Evolutionary conservation across 1,284 basidiomycete species (phyloP), one percentile per base, ranked within the genome.

Genomic region (Austroboletus niveus): DNA sequence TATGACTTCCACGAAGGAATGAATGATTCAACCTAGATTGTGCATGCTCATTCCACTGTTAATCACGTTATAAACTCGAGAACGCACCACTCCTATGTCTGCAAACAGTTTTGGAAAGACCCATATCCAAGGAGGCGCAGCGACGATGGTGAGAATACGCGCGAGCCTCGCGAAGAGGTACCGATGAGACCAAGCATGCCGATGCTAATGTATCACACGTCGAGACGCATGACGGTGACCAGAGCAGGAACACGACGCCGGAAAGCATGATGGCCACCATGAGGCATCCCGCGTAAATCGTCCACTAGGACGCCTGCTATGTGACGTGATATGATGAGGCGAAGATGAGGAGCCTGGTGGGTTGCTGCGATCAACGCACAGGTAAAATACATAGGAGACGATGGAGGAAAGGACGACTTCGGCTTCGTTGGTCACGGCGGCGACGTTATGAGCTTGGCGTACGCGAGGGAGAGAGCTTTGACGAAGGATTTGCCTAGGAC

Each of bases 241-340:
- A 99, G 14, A 99, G 81, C 1, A 97, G 96, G 82, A 98, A 99
- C 94, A 99, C 98, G 67, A 98, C 96, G 2, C 92, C 95, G 1
- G 91, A 94, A 42, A 99, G 85, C 79, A 99, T 94, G 64, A 98
- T 77, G 31, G 80, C 84, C 50, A 99, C 94, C 92, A 99, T 95
- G 32, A 86, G 75, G 11, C 92, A 96, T 35, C 94, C 93, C n/a
- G 94, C 81, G 64, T 96, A 94, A 12, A 92, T 94, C 59, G 87
- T 92, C 78, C 94, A 87, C 67, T 98, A 94, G 4, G 89, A 96
- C 58, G 81, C 73, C 69, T 98, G 97, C 69, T 85, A 89, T 53
- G 89, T 88, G 68, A 99, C 82, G 86, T 81, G 51, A 97, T 79
- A 32, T 77, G 77, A 71, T 92, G 94, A 6, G 92, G 92, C 29